Evolutionary conservation across 768 basidiomycete species (phyloP).

Genomic region (Phylloporus scabripes): DNA sequence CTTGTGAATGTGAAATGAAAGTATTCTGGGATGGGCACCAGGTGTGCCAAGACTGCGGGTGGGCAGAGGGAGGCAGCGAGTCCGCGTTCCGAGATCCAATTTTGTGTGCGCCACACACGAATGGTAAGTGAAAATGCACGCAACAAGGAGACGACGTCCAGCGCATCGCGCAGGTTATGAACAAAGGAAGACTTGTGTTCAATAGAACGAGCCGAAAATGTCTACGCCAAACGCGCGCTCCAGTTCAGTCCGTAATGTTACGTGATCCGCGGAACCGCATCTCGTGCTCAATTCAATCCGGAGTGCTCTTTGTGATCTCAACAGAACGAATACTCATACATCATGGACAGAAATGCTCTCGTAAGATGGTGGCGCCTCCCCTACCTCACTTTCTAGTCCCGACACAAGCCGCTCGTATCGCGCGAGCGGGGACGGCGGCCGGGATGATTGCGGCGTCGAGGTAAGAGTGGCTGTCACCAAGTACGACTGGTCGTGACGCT

Average conservation of each 20-base stretch:
- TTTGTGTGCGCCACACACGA: constrained; percentile 12
- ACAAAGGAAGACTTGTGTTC: constrained; percentile 13
- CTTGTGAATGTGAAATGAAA: constrained; percentile 11
- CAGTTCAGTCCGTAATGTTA: constrained; percentile 24
- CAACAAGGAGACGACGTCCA: background rate
- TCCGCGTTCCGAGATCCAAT: constrained; percentile 23
- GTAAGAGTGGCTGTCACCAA: background rate
- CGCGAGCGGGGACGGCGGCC: constrained; percentile 24
- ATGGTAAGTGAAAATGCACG: constrained; percentile 9
- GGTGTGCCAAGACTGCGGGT: constrained; percentile 3
- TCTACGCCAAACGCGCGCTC: constrained; percentile 12
- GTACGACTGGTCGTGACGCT: background rate
- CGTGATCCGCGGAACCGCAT: constrained; percentile 27
- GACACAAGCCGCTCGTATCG: constrained; percentile 80
- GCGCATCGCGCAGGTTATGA: constrained; percentile 6
- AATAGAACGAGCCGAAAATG: constrained; percentile 15
- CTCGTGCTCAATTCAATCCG: no score
- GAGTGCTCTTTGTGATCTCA: no score
- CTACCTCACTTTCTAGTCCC: constrained; percentile 77
- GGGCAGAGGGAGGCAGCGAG: constrained; percentile 15
- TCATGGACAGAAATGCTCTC: constrained; percentile 19
- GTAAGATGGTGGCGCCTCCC: constrained; percentile 75
- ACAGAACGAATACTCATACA: background rate
- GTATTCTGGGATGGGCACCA: constrained; percentile 6
- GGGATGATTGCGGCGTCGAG: constrained; percentile 8